Base-by-base conservation (phyloP, 2,329 filamentous ascomycete species). In the Elsinoe fawcettii region DNA sequence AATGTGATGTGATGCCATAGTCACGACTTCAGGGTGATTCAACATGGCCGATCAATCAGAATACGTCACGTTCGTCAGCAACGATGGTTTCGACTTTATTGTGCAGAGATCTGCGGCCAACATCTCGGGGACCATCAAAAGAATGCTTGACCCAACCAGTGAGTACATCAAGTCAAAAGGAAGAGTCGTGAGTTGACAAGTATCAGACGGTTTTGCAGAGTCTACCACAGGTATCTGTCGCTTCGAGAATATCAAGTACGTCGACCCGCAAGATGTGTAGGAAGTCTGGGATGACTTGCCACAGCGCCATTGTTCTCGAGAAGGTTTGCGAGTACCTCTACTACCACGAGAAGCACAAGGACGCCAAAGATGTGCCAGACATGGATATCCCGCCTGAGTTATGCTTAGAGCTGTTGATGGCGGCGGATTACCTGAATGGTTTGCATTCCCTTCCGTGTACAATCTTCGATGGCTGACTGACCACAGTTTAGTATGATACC, bases 321-420 rank as follows among this genome's bases (percentile, higher is more conserved):
- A 90, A 89, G 68, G 84, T 91, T 30, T 87, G 85, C 70, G 86
- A 91, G 72, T 92, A 91, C 72, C 85, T 90, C 61, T 87, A 90
- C 68, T 91, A 90, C 75, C 87, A 87, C 75, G 85, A 90, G 71
- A 85, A 84, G 66, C 80, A 88, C 71, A 79, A 80, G 54, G 80
- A 89, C 63, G 77, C 77, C 63, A 83, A 85, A 63, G 84, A 90
- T 64, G 86, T 90, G 18, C 83, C 85, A 3, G 88, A 92, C 66
- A 86, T 90, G 83, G 86, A 90, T 14, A 85, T 91, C 59, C 87
- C 87, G 11, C 82, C 87, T 27, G 87, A 91, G 73, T 75, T 91
- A 51, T 90, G 87, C 64, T 76, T 92, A 43, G 87, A 91, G 73
- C 71, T 92, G 60, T 73, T 92, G 62, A 85, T 87, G 74, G 88